These are phyloP conservation scores for Peronosclerospora sorghi DNA, from an alignment of 352 stramenopile species.

Conservation along the genomic window DNA sequence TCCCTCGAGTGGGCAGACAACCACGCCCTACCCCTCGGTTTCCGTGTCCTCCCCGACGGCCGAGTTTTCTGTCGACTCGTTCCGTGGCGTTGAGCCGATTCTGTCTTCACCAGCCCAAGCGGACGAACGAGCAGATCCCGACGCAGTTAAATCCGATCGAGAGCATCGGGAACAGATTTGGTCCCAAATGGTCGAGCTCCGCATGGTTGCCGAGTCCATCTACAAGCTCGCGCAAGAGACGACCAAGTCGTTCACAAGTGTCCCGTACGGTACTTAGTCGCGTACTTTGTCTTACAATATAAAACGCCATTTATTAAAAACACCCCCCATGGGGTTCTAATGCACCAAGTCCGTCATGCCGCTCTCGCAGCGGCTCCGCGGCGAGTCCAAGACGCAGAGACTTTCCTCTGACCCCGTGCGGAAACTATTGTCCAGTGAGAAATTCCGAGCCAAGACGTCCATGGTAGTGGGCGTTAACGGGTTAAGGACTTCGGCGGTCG, in stretches of 20 bases:
- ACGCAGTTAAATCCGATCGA: too few relatives aligned
- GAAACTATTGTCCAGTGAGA: slow-evolving; percentile 26
- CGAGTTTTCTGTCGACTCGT: slow-evolving; percentile 16
- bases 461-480: slow-evolving; percentile 19
- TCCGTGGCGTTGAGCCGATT: slow-evolving; percentile 9
- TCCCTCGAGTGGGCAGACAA: slow-evolving; percentile 11
- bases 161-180: slow-evolving; percentile 23
- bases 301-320: too few relatives aligned
- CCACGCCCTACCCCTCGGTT: slow-evolving; percentile 13
- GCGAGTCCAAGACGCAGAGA: slow-evolving; percentile 18
- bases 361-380: slow-evolving; percentile 14
- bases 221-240: slow-evolving; percentile 32
- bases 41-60: slow-evolving; percentile 15
- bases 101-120: too few relatives aligned
- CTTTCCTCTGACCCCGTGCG: slow-evolving; percentile 18
- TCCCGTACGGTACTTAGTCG: too few relatives aligned
- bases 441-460: slow-evolving; percentile 16
- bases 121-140: too few relatives aligned
- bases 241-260: slow-evolving; percentile 16
- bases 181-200: slow-evolving; percentile 38
- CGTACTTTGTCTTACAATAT: too few relatives aligned
- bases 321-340: too few relatives aligned
- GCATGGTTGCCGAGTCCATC: slow-evolving; percentile 32
- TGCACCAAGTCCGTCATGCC: slow-evolving; percentile 19
- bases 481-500: slow-evolving; percentile 11